Evolutionary conservation across 2,329 filamentous ascomycete species (phyloP), one percentile per base, ranked within the genome.

Genomic region (Alternaria sp.): DNA sequence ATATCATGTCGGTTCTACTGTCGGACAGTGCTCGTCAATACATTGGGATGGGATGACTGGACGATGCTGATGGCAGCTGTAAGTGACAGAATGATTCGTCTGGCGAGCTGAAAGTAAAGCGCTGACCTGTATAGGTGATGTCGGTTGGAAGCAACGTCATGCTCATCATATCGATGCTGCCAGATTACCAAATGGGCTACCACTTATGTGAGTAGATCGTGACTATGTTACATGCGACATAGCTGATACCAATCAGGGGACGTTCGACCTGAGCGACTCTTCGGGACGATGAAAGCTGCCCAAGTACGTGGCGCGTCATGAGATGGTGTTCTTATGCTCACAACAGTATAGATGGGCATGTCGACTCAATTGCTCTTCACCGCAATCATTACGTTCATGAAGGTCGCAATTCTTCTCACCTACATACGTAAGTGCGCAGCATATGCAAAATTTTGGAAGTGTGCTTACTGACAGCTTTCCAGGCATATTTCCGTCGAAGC

Each of bases 11-110:
- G 71, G 1, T 64, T 73, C 17, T 73, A 74, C 54, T 74, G 74
- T 23, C 71, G 74, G 26, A 69, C 73, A 13, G 68, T 72, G 3
- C 54, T 73, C 13, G 65, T 75, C 2, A 59, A 61, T 36, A 71
- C 73, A 9, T 56, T 77, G 8, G 73, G 73, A 3, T 71, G 66
- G 69, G 75, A 76, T 51, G 74, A 76, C 59, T 72, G 72, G 61
- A 60, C 69, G n/a, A 76, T 76, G 74, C 51, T 71, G 8, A 19
- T 69, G 6, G 74, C 74, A 46, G 65, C 70, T 26, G 71, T 73
- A 63, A 67, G 71, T 69, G 5, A 7, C 2, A 17, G 21, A 13
- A 8, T 4, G 17, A 6, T 5, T 8, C 5, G 2, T 11, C 19
- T 11, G 10, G 6, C 9, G 3, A 15, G 2, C 7, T 19, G 17